Conservation (phyloP, 352 stramenopile genomes). For the Phytophthora ramorum region DNA sequence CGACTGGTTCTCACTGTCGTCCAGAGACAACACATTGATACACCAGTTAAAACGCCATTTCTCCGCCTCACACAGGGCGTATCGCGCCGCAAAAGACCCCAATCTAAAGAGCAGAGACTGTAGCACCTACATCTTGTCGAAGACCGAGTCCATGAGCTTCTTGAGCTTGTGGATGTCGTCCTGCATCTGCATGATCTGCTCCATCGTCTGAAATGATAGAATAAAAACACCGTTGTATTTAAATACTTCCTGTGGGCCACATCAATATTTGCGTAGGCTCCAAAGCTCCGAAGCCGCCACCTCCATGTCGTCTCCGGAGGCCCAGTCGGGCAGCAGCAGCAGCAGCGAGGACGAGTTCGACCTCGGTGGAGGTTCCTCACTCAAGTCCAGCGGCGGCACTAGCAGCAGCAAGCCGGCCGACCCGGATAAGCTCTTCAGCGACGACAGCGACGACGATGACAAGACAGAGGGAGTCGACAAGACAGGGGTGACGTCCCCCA, state of each 20-base stretch:
- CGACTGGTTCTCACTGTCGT: conserved; percentile 62
- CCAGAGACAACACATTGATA: neutral
- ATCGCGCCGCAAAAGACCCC: neutral
- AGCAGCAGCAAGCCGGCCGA: conserved; percentile 30
- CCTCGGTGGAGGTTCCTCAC: conserved; percentile 40
- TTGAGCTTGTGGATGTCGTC: conserved; percentile 93
- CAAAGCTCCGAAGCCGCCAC: neutral
- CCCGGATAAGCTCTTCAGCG: conserved; percentile 70
- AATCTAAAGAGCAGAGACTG: neutral
- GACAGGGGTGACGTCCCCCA: conserved; percentile 23
- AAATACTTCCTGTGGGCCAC: no score
- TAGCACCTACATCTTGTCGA: conserved; percentile 79
- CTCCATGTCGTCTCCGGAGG: conserved; percentile 65
- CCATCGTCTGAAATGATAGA: conserved; percentile 45
- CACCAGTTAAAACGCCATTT: conserved; percentile 7
- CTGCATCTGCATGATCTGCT: conserved; percentile 92
- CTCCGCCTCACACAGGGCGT: neutral
- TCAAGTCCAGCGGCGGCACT: conserved; percentile 19
- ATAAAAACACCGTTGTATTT: no score
- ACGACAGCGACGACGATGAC: conserved; percentile 66
- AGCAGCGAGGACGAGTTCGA: conserved; percentile 87
- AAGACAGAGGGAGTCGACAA: conserved; percentile 27
- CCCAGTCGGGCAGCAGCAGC: conserved; percentile 64
- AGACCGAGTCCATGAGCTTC: conserved; percentile 91
- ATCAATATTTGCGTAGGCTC: no score